These are phyloP conservation scores for Stagonosporopsis vannaccii DNA, from an alignment of 2,329 filamentous ascomycete species.

Conservation along the genomic window DNA sequence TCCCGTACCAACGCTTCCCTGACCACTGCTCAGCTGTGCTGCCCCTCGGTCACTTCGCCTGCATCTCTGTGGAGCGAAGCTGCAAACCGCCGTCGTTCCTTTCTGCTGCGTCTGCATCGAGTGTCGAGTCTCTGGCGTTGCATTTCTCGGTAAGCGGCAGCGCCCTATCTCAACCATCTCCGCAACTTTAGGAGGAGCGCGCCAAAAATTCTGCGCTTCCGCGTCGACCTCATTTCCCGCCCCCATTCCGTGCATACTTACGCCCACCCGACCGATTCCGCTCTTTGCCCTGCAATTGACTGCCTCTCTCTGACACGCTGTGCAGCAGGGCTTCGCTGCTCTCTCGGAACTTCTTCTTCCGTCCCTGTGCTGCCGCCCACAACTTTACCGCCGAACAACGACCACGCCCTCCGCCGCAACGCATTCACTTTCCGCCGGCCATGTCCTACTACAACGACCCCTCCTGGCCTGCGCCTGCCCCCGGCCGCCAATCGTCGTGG, in stretches of 20 bases:
- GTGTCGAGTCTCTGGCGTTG: constrained; percentile 9
- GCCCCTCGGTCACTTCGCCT: constrained; percentile 24
- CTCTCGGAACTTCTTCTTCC: constrained; percentile 17
- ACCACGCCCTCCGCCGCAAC: constrained; percentile 13
- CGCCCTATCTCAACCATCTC: constrained; percentile 31
- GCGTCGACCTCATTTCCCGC: constrained; percentile 39
- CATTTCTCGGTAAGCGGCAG: constrained; percentile 46
- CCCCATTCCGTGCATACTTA: constrained; percentile 31
- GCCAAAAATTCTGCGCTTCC: constrained; percentile 47
- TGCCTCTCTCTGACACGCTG: constrained; percentile 21
- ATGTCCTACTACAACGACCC: constrained; percentile 76
- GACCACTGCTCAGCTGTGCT: constrained; percentile 33
- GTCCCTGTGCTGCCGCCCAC: background rate
- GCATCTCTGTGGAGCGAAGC: constrained; percentile 34
- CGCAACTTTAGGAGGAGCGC: constrained; percentile 32
- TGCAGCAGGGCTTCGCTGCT: constrained; percentile 26
- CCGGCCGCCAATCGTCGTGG: constrained; percentile 72
- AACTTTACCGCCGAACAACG: background rate
- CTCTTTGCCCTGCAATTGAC: constrained; percentile 30
- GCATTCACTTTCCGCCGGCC: constrained; percentile 14
- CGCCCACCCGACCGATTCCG: constrained; percentile 23
- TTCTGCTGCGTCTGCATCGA: constrained; percentile 20
- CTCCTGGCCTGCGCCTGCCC: constrained; percentile 66
- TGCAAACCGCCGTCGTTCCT: constrained; percentile 43
- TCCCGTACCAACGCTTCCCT: constrained; percentile 30